These are phyloP conservation scores for Cercospora sesami DNA, from an alignment of 2,329 filamentous ascomycete genomes.

Conservation along the genomic window DNA sequence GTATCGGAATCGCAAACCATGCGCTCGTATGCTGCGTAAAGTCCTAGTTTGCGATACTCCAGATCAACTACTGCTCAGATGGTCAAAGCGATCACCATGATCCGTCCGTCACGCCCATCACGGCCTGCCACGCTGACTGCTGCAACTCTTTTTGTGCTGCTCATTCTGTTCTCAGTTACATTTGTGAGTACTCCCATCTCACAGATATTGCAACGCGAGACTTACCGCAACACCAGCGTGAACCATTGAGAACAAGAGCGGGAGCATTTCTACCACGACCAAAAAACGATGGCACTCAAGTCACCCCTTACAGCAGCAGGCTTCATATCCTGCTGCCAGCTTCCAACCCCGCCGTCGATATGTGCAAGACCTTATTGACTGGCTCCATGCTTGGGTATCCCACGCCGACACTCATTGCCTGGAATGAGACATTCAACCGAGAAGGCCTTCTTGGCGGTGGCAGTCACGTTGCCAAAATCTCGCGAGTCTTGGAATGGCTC, in stretches of 20 bases:
- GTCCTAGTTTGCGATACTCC: not conserved
- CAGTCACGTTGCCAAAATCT: conserved; percentile 30
- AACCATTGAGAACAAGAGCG: not conserved
- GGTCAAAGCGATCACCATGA: conserved; percentile 10
- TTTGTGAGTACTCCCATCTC: not conserved
- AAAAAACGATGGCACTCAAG: not conserved
- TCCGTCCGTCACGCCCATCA: conserved; percentile 10
- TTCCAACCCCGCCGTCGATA: conserved; percentile 21
- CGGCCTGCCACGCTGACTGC: conserved; percentile 1
- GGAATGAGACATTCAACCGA: conserved; percentile 22
- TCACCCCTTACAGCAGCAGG: conserved; percentile 13
- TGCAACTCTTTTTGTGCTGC: not conserved
- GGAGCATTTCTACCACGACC: conserved; percentile 1
- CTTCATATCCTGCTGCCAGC: conserved; percentile 28
- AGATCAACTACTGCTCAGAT: not conserved
- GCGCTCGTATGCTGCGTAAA: not conserved
- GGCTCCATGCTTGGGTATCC: conserved; percentile 24
- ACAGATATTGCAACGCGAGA: not conserved
- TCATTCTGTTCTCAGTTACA: not conserved
- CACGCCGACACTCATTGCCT: conserved; percentile 29
- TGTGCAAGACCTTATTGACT: conserved; percentile 29
- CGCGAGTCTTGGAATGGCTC: conserved; percentile 23
- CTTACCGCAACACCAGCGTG: not conserved
- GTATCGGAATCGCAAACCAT: not conserved
- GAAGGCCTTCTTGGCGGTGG: conserved; percentile 24